These are phyloP conservation scores for Stachybotrys chartarum DNA, from an alignment of 2,329 filamentous ascomycete species.

Conservation along the genomic window DNA sequence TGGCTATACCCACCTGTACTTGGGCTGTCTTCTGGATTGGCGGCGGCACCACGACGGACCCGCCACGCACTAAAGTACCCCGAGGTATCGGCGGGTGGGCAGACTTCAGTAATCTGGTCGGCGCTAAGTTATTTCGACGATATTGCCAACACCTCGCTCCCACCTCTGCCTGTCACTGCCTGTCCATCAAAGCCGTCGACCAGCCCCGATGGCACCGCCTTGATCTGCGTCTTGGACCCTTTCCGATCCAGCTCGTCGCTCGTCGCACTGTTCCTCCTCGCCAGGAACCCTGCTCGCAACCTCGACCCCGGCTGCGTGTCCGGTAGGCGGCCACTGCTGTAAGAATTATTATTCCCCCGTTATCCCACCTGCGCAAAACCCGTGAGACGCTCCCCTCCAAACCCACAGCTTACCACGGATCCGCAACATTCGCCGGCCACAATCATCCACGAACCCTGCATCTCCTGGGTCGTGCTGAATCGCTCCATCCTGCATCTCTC, in stretches of 20 bases:
- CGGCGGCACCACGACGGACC: too few relatives aligned
- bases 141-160: neutral
- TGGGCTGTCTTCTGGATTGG: neutral
- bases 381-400: neutral
- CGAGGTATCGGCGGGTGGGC: neutral
- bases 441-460: neutral
- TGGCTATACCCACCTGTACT: neutral
- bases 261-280: neutral
- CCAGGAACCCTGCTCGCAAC: neutral
- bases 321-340: neutral
- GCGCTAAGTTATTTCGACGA: neutral
- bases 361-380: neutral
- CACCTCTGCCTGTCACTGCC: neutral
- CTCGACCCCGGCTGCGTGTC: neutral
- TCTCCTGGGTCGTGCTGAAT: neutral
- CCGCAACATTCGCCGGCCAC: neutral
- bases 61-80: neutral
- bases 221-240: slow-evolving; percentile 5
- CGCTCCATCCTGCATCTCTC: neutral
- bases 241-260: neutral
- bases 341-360: neutral
- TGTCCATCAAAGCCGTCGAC: slow-evolving; percentile 6
- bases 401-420: neutral
- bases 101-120: neutral
- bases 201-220: slow-evolving; percentile 10